Evolutionary conservation across 2,329 filamentous ascomycete species (phyloP).

Genomic region (Lachnellula cervina): DNA sequence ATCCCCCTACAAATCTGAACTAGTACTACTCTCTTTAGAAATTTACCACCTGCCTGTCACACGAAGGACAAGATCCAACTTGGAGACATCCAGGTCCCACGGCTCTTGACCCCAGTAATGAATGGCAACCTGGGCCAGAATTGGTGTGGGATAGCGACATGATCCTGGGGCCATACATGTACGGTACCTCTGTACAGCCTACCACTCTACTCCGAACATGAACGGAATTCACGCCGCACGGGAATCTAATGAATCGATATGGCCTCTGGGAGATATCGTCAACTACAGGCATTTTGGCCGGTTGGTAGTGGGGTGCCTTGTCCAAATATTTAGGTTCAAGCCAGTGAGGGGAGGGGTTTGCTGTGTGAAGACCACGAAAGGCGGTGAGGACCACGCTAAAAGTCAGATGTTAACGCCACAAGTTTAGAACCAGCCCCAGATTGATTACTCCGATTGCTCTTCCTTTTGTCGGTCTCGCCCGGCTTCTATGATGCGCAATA

Average conservation of each 20-base stretch:
- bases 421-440: constrained; percentile 7
- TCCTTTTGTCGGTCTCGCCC: background rate
- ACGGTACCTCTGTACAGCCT: too few species aligned
- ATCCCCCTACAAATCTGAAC: background rate
- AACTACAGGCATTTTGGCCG: constrained; percentile 1
- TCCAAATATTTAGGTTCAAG: background rate
- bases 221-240: background rate
- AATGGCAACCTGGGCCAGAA: background rate
- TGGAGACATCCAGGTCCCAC: background rate
- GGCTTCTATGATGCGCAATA: background rate
- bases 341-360: constrained; percentile 9
- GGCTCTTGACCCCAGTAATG: background rate
- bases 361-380: constrained; percentile 9
- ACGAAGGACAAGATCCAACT: background rate
- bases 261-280: background rate
- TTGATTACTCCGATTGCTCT: constrained; percentile 4
- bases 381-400: constrained; percentile 26
- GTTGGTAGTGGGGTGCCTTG: background rate
- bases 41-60: background rate
- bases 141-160: background rate
- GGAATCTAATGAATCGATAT: constrained; percentile 1
- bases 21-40: background rate
- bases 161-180: background rate
- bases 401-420: background rate
- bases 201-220: background rate